phyloP scores from a whole-genome alignment of 805 yeast species.

The Candida glaebosa region DNA sequence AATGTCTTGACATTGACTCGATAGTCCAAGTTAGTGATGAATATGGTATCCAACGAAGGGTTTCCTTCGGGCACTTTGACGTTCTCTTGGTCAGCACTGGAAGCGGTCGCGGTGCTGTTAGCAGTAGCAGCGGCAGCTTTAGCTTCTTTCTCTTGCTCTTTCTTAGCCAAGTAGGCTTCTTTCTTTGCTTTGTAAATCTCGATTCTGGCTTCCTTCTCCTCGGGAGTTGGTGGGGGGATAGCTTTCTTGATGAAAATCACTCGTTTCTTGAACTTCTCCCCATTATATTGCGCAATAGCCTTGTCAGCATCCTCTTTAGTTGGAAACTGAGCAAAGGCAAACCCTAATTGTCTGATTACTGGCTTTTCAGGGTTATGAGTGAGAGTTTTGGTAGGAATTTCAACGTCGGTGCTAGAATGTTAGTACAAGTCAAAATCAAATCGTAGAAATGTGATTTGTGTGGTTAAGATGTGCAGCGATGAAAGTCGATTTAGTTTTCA shows the following conservation, averaged over 20 bases:
- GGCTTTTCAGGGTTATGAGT: slow-evolving; percentile 30
- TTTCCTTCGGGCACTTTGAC: slow-evolving; percentile 42
- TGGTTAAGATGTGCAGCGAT: too few relatives aligned
- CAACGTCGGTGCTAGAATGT: slow-evolving; percentile 35
- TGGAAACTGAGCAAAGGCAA: slow-evolving; percentile 56
- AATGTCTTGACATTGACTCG: slow-evolving; percentile 46
- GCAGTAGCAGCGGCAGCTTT: too few relatives aligned
- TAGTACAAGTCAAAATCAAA: slow-evolving; percentile 1
- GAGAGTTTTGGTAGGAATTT: slow-evolving; percentile 46
- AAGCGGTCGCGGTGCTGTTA: too few relatives aligned
- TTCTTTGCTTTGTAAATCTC: slow-evolving; percentile 31
- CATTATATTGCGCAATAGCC: slow-evolving; percentile 41
- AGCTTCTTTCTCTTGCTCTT: slow-evolving; percentile 12
- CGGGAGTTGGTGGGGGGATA: slow-evolving; percentile 47
- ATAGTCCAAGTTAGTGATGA: slow-evolving; percentile 58
- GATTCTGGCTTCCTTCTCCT: slow-evolving; percentile 35
- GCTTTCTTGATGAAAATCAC: slow-evolving; percentile 52
- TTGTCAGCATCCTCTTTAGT: slow-evolving; percentile 41
- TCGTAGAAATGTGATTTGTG: too few relatives aligned
- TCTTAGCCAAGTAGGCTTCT: slow-evolving; percentile 17
- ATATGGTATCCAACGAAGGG: slow-evolving; percentile 56
- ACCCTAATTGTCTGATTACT: slow-evolving; percentile 49
- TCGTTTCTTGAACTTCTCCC: slow-evolving; percentile 43
- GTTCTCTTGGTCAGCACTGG: slow-evolving; percentile 6
- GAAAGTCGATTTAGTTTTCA: too few relatives aligned